Base-by-base conservation (phyloP, 2,329 filamentous ascomycete genomes). In the Myriosclerotinia scirpicola region DNA sequence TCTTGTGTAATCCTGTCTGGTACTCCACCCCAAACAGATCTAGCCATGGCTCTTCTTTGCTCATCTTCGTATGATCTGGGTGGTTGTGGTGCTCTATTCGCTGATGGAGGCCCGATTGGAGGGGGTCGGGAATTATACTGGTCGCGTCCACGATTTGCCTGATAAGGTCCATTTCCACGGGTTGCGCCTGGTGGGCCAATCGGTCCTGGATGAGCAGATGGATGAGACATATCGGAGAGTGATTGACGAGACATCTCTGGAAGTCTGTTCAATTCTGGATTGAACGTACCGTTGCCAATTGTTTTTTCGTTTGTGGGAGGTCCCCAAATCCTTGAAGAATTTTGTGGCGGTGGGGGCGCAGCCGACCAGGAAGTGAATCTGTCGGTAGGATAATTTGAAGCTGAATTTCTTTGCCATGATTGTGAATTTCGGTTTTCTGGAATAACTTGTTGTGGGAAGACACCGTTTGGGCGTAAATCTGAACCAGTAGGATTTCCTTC, bases 221-320 rank as follows among this genome's bases (percentile, higher is more conserved):
- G 66, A 56, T 75, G 73, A 58, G 62, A 36, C 53, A 64, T 50
- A 48, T 64, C 56, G 55, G 76, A 75, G 55, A 69, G 70, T 40
- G 72, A 68, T 55, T 70, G 66, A 58, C 67, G 68, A 50, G 73
- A 72, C 65, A 75, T 73, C 46, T 75, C 74, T 38, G 76, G 73
- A 9, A 76, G 22, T 78, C 77, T 53, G 76, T 82, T 83, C 62
- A 89, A 81, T 71, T 87, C 85, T 15, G 85, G 82, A 66, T 85
- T 87, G 73, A 93, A 93, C 0, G 90, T 92, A 54, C 90, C 90
- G 75, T 93, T 93, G 4, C 90, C 90, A 26, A 93, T 86, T 14
- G 86, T 87, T 64, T 87, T 84, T 71, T 91, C 87, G 72, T 85
- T 88, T 65, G 86, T 86, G 17, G n/a, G 88, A 54, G 89, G 86